Percentiles rank a stretch among this genome's conserved stretches.
Conservation (phyloP, 768 basidiomycete genomes). For the Suillus subluteus region DNA sequence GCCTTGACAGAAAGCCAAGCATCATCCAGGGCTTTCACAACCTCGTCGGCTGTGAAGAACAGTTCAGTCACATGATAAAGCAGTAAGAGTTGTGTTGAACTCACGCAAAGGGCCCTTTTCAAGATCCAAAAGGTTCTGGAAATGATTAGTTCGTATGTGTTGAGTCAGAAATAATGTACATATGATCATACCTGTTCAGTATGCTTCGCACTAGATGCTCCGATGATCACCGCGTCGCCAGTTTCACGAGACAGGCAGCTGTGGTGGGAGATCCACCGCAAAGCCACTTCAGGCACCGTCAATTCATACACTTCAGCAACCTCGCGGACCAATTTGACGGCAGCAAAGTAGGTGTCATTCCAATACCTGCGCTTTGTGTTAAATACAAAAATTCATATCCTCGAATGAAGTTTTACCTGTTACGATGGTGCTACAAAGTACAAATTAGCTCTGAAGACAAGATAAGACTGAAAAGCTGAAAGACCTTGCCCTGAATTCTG, state of each 20-base stretch:
- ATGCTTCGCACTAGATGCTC: conserved; percentile 51
- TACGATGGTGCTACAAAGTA: conserved; percentile 38
- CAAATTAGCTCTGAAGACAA: not conserved
- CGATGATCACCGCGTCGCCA: conserved; percentile 49
- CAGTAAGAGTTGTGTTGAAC: conserved; percentile 14
- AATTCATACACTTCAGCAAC: conserved; percentile 55
- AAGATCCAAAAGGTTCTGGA: conserved; percentile 50
- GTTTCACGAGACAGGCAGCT: conserved; percentile 47
- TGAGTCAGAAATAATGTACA: not conserved
- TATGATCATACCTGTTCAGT: conserved; percentile 47
- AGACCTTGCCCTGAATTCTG: conserved; percentile 50
- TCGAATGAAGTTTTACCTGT: conserved; percentile 39
- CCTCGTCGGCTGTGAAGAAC: conserved; percentile 46
- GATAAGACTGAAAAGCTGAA: not conserved
- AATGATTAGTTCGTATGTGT: not conserved
- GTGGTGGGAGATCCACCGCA: conserved; percentile 57
- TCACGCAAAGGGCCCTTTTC: conserved; percentile 61
- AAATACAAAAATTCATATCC: not conserved
- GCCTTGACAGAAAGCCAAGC: conserved; percentile 51
- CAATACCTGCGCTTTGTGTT: conserved; percentile 44
- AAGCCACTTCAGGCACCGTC: conserved; percentile 48
- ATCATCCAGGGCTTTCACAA: conserved; percentile 51
- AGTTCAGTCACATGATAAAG: not conserved
- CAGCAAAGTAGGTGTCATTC: conserved; percentile 56
- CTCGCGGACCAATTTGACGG: conserved; percentile 45